Evolutionary conservation across 1,284 basidiomycete genomes (phyloP), one percentile per base, ranked within the genome.

Genomic region (Lentinula novae-zelandiae): DNA sequence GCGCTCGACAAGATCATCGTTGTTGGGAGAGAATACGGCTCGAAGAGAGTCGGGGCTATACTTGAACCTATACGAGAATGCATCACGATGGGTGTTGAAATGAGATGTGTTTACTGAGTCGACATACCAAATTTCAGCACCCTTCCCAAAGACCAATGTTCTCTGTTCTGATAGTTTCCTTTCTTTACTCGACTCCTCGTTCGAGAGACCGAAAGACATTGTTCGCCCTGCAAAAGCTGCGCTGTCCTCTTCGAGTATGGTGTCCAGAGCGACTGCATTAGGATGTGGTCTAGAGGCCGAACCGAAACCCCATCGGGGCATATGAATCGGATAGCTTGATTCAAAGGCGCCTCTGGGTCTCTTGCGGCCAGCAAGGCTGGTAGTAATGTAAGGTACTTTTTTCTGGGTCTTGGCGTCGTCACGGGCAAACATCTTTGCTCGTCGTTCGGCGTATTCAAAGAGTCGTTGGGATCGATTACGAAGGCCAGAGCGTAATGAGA

Each of bases 391-490:
- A 17, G 71, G 63, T 0, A 69, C 57, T 42, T 69, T 38, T 17
- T 39, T 44, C 42, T 38, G 54, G 9, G 40, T 33, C 17, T 53
- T 57, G 8, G 27, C 46, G 15, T 61, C 57, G 10, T 62, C 60
- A 46, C 42, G 60, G 13, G 60, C 82, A 36, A 86, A 79, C 15
- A 89, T 73, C 12, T 78, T 79, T 10, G 71, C 71, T 3, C 91
- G 78, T 17, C 86, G 80, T 63, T 84, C 80, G 0, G 79, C 77
- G 64, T 89, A 90, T 70, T 90, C 89, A 2, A 76, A 70, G 17
- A 91, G 70, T 1, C 89, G 78, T 67, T 90, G 89, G 4, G 80
- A 70, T 42, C 89, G 84, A 62, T 85, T 89, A 1, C 82, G 80
- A 10, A 80, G 69, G 31, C 86, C 83, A n/a, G 81, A 72, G n/a